These are phyloP conservation scores for Carex scoparia DNA, from an alignment of 176 grass and related monocot species.

Conservation along the genomic window DNA sequence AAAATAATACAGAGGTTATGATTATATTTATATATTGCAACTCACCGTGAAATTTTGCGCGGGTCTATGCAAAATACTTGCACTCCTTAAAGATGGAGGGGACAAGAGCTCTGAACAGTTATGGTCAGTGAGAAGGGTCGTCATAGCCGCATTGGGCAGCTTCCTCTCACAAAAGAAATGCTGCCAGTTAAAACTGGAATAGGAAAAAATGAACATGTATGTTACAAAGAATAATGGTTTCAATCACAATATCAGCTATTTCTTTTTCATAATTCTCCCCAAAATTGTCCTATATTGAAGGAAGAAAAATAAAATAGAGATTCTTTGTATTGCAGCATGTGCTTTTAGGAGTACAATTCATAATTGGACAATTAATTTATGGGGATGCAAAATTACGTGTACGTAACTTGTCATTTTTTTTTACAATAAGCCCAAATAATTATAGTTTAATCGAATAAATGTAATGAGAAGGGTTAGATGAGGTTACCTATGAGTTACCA, in stretches of 20 bases:
- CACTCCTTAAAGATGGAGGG: not conserved
- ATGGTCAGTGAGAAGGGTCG: slow-evolving; percentile 34
- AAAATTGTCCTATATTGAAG: not conserved
- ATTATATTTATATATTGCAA: not conserved
- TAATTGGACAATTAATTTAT: not conserved
- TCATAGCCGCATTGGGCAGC: slow-evolving; percentile 27
- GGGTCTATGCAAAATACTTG: slow-evolving; percentile 23
- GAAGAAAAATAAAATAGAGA: not conserved
- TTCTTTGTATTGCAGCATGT: not conserved
- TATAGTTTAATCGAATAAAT: not conserved
- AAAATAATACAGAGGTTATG: not conserved
- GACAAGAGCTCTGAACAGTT: slow-evolving; percentile 14
- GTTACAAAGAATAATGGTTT: not conserved
- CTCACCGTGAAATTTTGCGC: slow-evolving; percentile 5
- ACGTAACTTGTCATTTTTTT: not conserved
- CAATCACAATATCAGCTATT: not conserved
- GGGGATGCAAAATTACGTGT: not conserved
- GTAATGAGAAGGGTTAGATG: not conserved
- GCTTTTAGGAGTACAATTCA: not conserved
- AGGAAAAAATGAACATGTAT: not conserved
- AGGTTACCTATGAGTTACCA: slow-evolving; percentile 24
- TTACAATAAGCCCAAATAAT: not conserved
- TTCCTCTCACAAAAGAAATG: slow-evolving; percentile 30
- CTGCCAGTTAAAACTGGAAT: slow-evolving; percentile 37
- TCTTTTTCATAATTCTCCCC: not conserved